Percentiles rank a stretch among this genome's conserved stretches.
phyloP scores from a whole-genome alignment of 441 rosid genomes.

The Euphorbia schlechtendalii region DNA sequence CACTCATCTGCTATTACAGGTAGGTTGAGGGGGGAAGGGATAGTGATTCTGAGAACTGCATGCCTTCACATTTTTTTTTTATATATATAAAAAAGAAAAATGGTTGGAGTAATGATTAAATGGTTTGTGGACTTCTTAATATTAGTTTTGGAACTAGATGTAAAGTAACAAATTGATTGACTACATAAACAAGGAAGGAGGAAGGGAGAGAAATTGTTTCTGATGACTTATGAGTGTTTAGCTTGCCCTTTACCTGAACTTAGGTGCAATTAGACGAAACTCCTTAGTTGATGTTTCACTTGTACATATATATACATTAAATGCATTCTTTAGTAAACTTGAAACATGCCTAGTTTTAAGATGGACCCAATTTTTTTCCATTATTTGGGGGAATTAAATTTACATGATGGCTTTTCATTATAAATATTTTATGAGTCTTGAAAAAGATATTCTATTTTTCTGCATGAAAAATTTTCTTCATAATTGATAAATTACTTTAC shows the following conservation, averaged over 20 bases:
- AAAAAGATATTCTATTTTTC: background rate
- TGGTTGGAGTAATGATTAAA: background rate
- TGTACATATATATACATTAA: background rate
- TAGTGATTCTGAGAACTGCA: background rate
- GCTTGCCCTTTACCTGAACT: background rate
- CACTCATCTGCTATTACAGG: constrained; percentile 96
- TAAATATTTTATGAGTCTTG: background rate
- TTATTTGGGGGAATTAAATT: background rate
- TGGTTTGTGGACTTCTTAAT: background rate
- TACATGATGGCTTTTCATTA: background rate
- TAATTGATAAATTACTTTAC: background rate
- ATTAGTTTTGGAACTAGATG: background rate
- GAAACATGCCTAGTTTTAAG: background rate
- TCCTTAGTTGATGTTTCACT: background rate
- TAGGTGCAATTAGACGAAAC: background rate
- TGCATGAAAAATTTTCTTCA: background rate
- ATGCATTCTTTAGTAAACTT: background rate
- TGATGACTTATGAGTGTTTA: background rate
- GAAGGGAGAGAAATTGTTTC: background rate
- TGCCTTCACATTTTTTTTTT: background rate
- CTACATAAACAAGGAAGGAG: background rate
- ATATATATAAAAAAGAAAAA: background rate
- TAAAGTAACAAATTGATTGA: background rate
- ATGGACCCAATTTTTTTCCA: background rate
- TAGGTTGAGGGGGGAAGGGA: constrained; percentile 10